A percentile compares a stretch with the other conserved stretches of the same genome.
Evolutionary conservation across 2,329 filamentous ascomycete genomes (phyloP).

Genomic region (Trichoderma aggressivum): DNA sequence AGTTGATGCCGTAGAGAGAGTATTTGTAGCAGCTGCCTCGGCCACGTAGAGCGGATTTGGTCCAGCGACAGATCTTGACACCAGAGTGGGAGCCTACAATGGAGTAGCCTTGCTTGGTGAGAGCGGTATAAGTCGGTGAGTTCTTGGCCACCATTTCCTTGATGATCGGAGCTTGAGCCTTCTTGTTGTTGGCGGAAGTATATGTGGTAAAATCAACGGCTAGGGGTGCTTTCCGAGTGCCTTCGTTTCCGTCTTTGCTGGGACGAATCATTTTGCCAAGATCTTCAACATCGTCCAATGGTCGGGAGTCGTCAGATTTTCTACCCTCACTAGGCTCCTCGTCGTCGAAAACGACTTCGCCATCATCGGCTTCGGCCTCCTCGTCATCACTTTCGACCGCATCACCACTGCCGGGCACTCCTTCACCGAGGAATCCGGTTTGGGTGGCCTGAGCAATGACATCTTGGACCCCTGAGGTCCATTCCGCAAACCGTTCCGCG

Average conservation of each 20-base stretch:
- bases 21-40: constrained; percentile 97
- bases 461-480: constrained; percentile 70
- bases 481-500: constrained; percentile 66
- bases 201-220: constrained; percentile 86
- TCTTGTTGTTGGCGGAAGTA: constrained; percentile 48
- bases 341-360: constrained; percentile 45
- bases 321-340: constrained; percentile 37
- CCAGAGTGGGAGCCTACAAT: constrained; percentile 95
- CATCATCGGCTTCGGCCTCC: constrained; percentile 56
- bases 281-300: constrained; percentile 80
- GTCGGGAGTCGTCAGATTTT: constrained; percentile 33
- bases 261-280: constrained; percentile 63
- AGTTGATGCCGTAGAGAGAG: constrained; percentile 94
- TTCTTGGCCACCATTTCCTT: constrained; percentile 95
- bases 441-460: constrained; percentile 61
- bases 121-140: constrained; percentile 81
- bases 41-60: constrained; percentile 90
- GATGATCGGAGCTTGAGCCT: constrained; percentile 41
- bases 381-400: constrained; percentile 81
- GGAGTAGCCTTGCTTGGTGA: constrained; percentile 95
- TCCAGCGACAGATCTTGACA: constrained; percentile 98
- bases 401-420: constrained; percentile 76
- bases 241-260: constrained; percentile 32
- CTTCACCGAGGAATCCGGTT: constrained; percentile 59
- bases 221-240: constrained; percentile 47